Evolutionary conservation across 345 rosid species (phyloP).

Genomic region (Lepidium africanum): DNA sequence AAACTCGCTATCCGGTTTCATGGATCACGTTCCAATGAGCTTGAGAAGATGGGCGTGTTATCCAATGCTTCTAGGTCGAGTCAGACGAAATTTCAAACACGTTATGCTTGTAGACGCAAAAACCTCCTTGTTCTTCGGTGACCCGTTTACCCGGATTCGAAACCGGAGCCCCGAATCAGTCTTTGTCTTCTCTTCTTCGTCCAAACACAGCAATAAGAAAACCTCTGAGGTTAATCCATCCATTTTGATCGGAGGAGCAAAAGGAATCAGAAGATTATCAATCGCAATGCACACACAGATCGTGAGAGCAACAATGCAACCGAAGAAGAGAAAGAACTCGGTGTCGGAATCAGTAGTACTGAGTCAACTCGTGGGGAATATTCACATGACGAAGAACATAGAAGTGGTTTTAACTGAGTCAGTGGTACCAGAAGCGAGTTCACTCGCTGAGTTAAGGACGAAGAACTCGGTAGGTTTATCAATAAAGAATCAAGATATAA

Average conservation of each 20-base stretch:
- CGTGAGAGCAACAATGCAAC: constrained; percentile 59
- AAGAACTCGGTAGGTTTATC: constrained; percentile 22
- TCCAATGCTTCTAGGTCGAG: constrained; percentile 80
- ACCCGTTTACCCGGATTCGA: constrained; percentile 65
- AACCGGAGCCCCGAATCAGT: constrained; percentile 61
- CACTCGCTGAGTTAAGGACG: constrained; percentile 30
- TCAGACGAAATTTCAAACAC: constrained; percentile 73
- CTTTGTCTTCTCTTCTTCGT: constrained; percentile 22
- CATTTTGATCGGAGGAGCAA: constrained; percentile 64
- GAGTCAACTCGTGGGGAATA: constrained; percentile 61
- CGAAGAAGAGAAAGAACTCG: constrained; percentile 43
- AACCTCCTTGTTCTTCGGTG: constrained; percentile 42
- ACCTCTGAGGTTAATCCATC: constrained; percentile 45
- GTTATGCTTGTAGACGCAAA: constrained; percentile 54
- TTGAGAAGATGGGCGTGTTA: constrained; percentile 85
- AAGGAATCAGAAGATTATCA: constrained; percentile 62
- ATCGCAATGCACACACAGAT: constrained; percentile 61
- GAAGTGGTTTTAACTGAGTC: constrained; percentile 44
- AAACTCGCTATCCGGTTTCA: constrained; percentile 71
- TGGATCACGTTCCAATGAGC: constrained; percentile 62
- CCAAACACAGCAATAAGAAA: constrained; percentile 34
- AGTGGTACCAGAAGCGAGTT: constrained; percentile 38
- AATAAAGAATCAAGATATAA: constrained; percentile 16
- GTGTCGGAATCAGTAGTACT: constrained; percentile 49
- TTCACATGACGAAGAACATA: constrained; percentile 37